Evolutionary conservation across 257 asterid genomes (phyloP).

Genomic region (Nemophila menziesii): DNA sequence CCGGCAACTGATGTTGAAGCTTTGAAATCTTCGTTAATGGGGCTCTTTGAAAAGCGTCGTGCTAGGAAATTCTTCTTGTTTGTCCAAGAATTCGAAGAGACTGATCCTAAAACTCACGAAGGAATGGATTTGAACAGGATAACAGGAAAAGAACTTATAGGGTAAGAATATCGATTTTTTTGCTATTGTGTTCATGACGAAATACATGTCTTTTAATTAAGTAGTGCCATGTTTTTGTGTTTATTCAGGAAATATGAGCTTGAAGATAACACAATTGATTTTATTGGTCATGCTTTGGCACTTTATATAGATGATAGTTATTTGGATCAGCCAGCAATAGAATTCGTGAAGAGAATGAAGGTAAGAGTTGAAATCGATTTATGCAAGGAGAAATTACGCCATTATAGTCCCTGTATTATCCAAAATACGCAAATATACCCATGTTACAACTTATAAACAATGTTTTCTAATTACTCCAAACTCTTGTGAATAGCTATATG

Average conservation of each 20-base stretch:
- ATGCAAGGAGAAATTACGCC: too few species aligned
- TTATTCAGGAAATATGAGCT: slow-evolving; percentile 81
- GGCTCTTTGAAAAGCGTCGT: slow-evolving; percentile 90
- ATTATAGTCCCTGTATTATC: too few species aligned
- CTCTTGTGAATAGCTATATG: slow-evolving; percentile 56
- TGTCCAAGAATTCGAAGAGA: slow-evolving; percentile 88
- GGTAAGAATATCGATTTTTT: slow-evolving; percentile 31
- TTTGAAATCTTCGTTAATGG: slow-evolving; percentile 84
- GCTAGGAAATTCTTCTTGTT: slow-evolving; percentile 84
- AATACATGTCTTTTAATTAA: too few species aligned
- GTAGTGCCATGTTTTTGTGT: too few species aligned
- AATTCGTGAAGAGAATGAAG: slow-evolving; percentile 84
- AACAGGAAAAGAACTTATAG: slow-evolving; percentile 63
- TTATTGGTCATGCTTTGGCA: slow-evolving; percentile 91
- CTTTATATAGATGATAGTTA: slow-evolving; percentile 59
- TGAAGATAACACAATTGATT: slow-evolving; percentile 84
- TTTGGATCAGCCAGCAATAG: slow-evolving; percentile 81
- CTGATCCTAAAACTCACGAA: slow-evolving; percentile 65
- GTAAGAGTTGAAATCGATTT: slow-evolving; percentile 15
- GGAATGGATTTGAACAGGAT: slow-evolving; percentile 69
- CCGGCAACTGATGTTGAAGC: slow-evolving; percentile 99
- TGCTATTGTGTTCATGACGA: neutral
- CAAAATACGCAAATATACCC: neutral
- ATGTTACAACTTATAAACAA: neutral
- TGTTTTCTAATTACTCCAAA: slow-evolving; percentile 3